These are phyloP conservation scores for Leccinum arenicola DNA, from an alignment of 768 basidiomycete genomes.

Conservation along the genomic window DNA sequence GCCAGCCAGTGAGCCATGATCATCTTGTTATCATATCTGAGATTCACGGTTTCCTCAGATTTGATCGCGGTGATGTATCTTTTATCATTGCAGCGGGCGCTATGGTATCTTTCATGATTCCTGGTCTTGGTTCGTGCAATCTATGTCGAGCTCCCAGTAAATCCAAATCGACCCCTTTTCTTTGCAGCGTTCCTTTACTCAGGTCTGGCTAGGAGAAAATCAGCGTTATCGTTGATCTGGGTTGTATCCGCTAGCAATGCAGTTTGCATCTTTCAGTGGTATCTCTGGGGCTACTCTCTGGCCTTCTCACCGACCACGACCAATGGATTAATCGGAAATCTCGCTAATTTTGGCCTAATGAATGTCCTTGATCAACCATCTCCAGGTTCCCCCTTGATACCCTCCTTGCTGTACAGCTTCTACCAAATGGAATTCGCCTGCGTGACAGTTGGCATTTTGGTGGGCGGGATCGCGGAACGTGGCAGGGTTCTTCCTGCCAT, in stretches of 20 bases:
- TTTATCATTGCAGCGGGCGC: slow-evolving; percentile 68
- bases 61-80: slow-evolving; percentile 66
- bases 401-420: slow-evolving; percentile 79
- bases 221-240: slow-evolving; percentile 72
- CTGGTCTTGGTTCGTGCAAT: slow-evolving; percentile 54
- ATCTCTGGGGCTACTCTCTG: slow-evolving; percentile 78
- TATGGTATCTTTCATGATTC: slow-evolving; percentile 79
- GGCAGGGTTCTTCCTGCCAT: slow-evolving; percentile 80
- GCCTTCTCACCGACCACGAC: slow-evolving; percentile 78
- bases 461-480: slow-evolving; percentile 84
- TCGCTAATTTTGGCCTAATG: slow-evolving; percentile 73
- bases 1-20: slow-evolving; percentile 25
- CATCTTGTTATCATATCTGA: background rate
- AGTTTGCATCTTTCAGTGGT: slow-evolving; percentile 80
- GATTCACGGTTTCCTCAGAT: slow-evolving; percentile 38
- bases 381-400: slow-evolving; percentile 78
- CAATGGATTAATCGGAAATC: slow-evolving; percentile 77
- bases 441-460: slow-evolving; percentile 72
- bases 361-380: slow-evolving; percentile 70
- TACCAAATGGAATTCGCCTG: slow-evolving; percentile 88
- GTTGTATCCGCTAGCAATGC: slow-evolving; percentile 71
- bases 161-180: background rate
- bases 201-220: slow-evolving; percentile 68
- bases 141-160: background rate
- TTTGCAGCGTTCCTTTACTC: slow-evolving; percentile 67